Conservation (phyloP, 768 basidiomycete species). For the Hortiboletus flavorubellus region DNA sequence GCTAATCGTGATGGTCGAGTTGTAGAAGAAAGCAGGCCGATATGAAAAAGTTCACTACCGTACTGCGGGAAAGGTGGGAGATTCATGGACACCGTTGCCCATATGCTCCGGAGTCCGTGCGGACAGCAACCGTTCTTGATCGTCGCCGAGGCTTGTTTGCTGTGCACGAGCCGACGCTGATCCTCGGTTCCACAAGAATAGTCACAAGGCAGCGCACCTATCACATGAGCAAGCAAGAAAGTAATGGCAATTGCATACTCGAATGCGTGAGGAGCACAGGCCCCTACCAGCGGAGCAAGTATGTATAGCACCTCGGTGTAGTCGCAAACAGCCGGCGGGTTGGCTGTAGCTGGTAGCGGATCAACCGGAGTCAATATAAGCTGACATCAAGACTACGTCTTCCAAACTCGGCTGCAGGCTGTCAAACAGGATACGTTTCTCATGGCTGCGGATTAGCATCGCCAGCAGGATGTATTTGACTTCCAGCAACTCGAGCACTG, state of each 20-base stretch:
- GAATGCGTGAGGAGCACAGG: slow-evolving; percentile 14
- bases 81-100: slow-evolving; percentile 30
- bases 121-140: slow-evolving; percentile 31
- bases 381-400: slow-evolving; percentile 7
- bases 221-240: slow-evolving; percentile 10
- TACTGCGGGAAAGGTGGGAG: slow-evolving; percentile 21
- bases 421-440: slow-evolving; percentile 10
- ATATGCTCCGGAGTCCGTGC: slow-evolving; percentile 20
- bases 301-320: background rate
- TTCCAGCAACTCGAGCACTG: slow-evolving; percentile 2
- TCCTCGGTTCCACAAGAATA: slow-evolving; percentile 18
- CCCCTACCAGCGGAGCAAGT: slow-evolving; percentile 8
- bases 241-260: slow-evolving; percentile 22
- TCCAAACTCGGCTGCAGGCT: slow-evolving; percentile 1
- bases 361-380: slow-evolving; percentile 22
- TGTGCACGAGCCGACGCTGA: slow-evolving; percentile 33
- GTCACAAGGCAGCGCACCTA: slow-evolving; percentile 9
- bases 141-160: slow-evolving; percentile 30
- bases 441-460: slow-evolving; percentile 17
- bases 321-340: slow-evolving; percentile 15
- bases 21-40: slow-evolving; percentile 14
- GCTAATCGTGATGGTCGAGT: slow-evolving; percentile 24
- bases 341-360: slow-evolving; percentile 27
- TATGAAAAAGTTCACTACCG: slow-evolving; percentile 26
- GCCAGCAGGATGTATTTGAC: slow-evolving; percentile 11